Conservation (phyloP, 345 rosid genomes). For the Pistacia vera region DNA sequence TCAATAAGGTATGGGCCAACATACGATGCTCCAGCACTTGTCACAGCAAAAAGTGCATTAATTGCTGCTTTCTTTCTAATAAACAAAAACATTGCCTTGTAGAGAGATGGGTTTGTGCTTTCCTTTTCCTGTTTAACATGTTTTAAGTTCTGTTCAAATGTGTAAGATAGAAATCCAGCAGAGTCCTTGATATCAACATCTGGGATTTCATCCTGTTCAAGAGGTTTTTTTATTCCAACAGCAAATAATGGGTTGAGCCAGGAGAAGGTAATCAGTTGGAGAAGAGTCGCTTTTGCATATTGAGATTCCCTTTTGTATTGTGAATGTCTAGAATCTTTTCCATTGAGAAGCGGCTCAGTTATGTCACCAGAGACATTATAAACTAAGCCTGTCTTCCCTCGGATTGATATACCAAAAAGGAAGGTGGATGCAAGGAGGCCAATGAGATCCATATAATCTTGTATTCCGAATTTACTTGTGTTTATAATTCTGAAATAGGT, state of each 20-base stretch:
- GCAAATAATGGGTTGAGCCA: conserved; percentile 88
- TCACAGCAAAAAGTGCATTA: conserved; percentile 73
- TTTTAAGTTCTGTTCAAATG: conserved; percentile 54
- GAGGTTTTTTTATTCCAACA: conserved; percentile 72
- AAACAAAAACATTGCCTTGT: conserved; percentile 60
- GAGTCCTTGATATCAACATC: conserved; percentile 68
- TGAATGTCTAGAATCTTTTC: conserved; percentile 31
- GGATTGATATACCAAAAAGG: conserved; percentile 55
- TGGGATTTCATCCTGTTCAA: conserved; percentile 73
- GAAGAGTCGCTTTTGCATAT: conserved; percentile 74
- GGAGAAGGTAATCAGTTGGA: conserved; percentile 80
- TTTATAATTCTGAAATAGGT: conserved; percentile 29
- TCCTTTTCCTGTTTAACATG: conserved; percentile 50
- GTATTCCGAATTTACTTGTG: conserved; percentile 30
- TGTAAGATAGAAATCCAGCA: conserved; percentile 53
- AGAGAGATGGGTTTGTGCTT: conserved; percentile 58
- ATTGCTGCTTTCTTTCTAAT: conserved; percentile 70
- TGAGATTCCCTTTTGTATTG: conserved; percentile 41
- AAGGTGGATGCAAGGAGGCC: conserved; percentile 55
- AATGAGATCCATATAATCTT: conserved; percentile 52
- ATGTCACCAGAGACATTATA: conserved; percentile 26
- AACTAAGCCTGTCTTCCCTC: conserved; percentile 64
- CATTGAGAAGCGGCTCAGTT: conserved; percentile 60
- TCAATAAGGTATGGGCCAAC: conserved; percentile 86
- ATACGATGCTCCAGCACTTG: conserved; percentile 64